phyloP scores from a whole-genome alignment of 208 protist species.

The Endotrypanum monterogeii region DNA sequence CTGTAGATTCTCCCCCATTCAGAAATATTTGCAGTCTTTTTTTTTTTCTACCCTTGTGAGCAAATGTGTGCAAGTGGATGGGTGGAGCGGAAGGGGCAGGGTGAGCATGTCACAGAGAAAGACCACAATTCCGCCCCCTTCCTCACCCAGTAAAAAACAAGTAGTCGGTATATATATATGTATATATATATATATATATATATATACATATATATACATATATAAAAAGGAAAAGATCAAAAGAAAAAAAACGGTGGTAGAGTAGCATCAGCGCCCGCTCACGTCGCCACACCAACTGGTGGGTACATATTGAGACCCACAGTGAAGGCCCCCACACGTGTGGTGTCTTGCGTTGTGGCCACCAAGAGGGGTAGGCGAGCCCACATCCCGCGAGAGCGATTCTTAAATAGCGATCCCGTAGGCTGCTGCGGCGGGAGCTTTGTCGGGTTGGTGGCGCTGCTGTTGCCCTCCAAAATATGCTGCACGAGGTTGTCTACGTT shows the following conservation, averaged over 20 bases:
- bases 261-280: neutral
- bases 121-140: neutral
- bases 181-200: neutral
- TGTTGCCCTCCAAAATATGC: conserved; percentile 31
- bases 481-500: conserved; percentile 41
- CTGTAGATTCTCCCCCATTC: too few relatives aligned
- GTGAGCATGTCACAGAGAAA: neutral
- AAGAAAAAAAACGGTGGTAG: too few relatives aligned
- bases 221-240: neutral
- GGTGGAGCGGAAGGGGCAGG: too few relatives aligned
- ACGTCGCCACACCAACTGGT: conserved; percentile 27
- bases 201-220: neutral
- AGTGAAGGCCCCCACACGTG: conserved; percentile 53
- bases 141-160: neutral
- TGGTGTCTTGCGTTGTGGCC: conserved; percentile 56
- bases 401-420: conserved; percentile 49
- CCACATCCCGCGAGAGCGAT: conserved; percentile 46
- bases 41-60: too few relatives aligned
- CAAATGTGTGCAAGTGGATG: too few relatives aligned
- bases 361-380: conserved; percentile 50
- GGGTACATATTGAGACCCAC: conserved; percentile 69
- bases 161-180: too few relatives aligned
- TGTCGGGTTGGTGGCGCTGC: neutral
- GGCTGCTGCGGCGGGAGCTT: neutral
- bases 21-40: too few relatives aligned